These are phyloP conservation scores for Macrolepiota dolichaula DNA, from an alignment of 768 basidiomycete genomes.

Conservation along the genomic window DNA sequence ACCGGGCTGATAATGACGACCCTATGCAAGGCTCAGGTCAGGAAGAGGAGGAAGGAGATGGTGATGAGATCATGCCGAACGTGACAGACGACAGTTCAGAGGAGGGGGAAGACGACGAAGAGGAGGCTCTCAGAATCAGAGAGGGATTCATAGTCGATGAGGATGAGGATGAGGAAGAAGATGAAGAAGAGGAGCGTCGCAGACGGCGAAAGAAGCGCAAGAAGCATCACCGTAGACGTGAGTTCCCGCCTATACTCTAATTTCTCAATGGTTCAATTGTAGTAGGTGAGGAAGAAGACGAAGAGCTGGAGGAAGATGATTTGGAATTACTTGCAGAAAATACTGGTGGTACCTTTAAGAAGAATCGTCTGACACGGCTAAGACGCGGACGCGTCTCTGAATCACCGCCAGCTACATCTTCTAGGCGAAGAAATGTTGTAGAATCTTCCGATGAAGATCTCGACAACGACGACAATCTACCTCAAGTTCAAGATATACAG, in stretches of 20 bases:
- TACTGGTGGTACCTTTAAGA: conserved; percentile 76
- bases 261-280: conserved; percentile 11
- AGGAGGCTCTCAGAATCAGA: conserved; percentile 73
- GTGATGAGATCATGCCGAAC: conserved; percentile 53
- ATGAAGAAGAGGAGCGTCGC: conserved; percentile 55
- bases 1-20: conserved; percentile 44
- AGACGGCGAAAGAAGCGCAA: conserved; percentile 66
- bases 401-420: conserved; percentile 62
- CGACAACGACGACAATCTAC: conserved; percentile 49
- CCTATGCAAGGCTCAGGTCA: conserved; percentile 55
- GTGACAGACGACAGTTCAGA: conserved; percentile 82
- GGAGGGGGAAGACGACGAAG: conserved; percentile 88
- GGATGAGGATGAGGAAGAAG: conserved; percentile 84
- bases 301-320: conserved; percentile 90
- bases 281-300: conserved; percentile 48
- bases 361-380: conserved; percentile 59
- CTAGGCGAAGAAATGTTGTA: conserved; percentile 54
- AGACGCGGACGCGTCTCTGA: conserved; percentile 73
- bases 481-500: conserved; percentile 59
- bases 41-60: conserved; percentile 56
- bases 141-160: conserved; percentile 94
- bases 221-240: conserved; percentile 58
- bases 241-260: conserved; percentile 17
- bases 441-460: conserved; percentile 81
- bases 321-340: conserved; percentile 87